These are phyloP conservation scores for Noccaea bulbosa DNA, from an alignment of 345 rosid species.

Conservation along the genomic window DNA sequence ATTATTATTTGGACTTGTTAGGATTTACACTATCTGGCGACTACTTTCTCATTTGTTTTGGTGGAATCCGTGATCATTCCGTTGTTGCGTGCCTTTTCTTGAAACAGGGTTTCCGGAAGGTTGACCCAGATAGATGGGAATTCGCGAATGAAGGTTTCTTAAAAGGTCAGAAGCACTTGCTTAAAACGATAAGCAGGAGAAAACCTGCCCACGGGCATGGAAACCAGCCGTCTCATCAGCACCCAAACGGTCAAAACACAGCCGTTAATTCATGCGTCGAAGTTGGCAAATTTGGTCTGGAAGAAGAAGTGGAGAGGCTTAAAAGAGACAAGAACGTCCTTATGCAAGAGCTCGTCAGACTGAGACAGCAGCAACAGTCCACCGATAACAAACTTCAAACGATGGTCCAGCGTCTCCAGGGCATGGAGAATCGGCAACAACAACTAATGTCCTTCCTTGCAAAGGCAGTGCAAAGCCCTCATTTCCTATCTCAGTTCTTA, in stretches of 20 bases:
- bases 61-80: constrained; percentile 11
- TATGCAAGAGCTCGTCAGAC: constrained; percentile 94
- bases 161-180: constrained; percentile 90
- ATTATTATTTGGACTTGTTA: constrained; percentile 14
- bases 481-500: constrained; percentile 90
- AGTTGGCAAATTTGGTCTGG: constrained; percentile 98
- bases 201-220: constrained; percentile 71
- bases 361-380: constrained; percentile 94
- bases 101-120: constrained; percentile 91
- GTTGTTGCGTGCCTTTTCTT: constrained; percentile 18
- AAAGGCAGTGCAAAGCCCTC: constrained; percentile 94
- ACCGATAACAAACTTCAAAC: constrained; percentile 87
- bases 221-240: constrained; percentile 73
- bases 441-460: constrained; percentile 97
- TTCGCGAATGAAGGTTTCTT: constrained; percentile 94
- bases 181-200: constrained; percentile 74
- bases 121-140: constrained; percentile 99
- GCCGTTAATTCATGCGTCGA: constrained; percentile 92
- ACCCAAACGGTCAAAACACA: constrained; percentile 65
- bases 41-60: constrained; percentile 15
- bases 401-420: constrained; percentile 91
- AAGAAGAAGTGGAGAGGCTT: constrained; percentile 96
- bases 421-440: constrained; percentile 98
- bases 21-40: background rate
- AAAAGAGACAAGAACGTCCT: constrained; percentile 98